These are phyloP conservation scores for Silene vulgaris DNA, from an alignment of 179 eudicot genomes.

Conservation along the genomic window DNA sequence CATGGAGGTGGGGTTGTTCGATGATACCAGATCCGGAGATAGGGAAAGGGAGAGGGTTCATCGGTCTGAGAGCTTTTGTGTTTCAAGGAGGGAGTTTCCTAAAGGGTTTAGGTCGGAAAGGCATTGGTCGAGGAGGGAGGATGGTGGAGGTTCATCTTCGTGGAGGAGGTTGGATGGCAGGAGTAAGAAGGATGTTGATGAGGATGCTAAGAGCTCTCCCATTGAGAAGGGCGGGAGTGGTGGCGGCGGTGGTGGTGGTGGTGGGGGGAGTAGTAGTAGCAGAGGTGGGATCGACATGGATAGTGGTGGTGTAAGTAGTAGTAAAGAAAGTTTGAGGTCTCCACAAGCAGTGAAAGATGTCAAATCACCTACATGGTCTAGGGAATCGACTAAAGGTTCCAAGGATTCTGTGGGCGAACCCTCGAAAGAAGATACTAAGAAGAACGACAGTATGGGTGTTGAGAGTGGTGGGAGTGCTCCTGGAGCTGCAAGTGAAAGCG, in stretches of 20 bases:
- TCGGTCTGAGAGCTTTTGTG: conserved; percentile 78
- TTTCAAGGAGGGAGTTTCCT: conserved; percentile 72
- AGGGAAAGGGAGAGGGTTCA: conserved; percentile 50
- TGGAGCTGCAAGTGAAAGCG: conserved; percentile 43
- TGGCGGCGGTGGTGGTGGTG: conserved; percentile 28
- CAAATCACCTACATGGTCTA: conserved; percentile 63
- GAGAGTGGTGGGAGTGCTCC: conserved; percentile 44
- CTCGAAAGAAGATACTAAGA: conserved; percentile 55
- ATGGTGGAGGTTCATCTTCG: conserved; percentile 58
- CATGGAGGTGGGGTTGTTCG: too few relatives aligned
- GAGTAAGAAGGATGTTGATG: conserved; percentile 61
- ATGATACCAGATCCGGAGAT: conserved; percentile 35
- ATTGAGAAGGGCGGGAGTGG: conserved; percentile 33
- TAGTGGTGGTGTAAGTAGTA: conserved; percentile 43
- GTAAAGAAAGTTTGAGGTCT: conserved; percentile 51
- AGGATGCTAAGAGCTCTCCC: conserved; percentile 37
- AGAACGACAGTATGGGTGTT: conserved; percentile 43
- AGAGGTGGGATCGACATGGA: conserved; percentile 38
- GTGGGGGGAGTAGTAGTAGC: conserved; percentile 35
- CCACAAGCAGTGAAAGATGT: conserved; percentile 51
- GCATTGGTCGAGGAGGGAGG: conserved; percentile 69
- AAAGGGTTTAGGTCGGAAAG: conserved; percentile 95
- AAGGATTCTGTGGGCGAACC: conserved; percentile 76
- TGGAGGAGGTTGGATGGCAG: conserved; percentile 74
- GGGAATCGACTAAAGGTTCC: conserved; percentile 48